Conservation (phyloP, 306 rosid species). For the Erythrophleum fordii region DNA sequence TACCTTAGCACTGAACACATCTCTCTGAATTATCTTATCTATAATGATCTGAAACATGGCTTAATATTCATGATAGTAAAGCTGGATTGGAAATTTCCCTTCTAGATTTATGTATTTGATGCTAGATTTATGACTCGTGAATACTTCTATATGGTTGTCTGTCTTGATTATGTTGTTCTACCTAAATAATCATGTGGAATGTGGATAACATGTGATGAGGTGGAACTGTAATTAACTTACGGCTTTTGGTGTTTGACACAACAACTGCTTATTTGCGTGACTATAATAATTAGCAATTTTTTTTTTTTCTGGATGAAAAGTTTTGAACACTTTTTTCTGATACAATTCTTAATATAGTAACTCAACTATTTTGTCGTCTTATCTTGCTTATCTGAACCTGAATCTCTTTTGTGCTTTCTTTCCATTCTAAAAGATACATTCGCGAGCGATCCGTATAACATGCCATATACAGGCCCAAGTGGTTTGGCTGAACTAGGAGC, state of each 20-base stretch:
- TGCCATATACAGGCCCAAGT: neutral
- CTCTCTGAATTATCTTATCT: neutral
- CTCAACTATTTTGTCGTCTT: neutral
- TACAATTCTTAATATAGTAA: neutral
- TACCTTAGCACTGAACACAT: neutral
- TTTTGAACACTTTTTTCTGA: neutral
- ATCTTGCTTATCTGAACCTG: neutral
- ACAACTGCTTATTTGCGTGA: neutral
- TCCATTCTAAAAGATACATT: neutral
- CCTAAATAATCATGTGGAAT: slow-evolving; percentile 1
- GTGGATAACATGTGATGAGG: neutral
- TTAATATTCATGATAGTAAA: neutral
- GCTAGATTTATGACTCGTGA: neutral
- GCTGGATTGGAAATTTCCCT: neutral
- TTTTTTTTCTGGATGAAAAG: neutral
- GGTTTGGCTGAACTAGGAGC: slow-evolving; percentile 29
- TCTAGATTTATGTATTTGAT: neutral
- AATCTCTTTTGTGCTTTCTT: neutral
- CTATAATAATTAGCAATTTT: neutral
- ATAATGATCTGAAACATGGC: slow-evolving; percentile 7
- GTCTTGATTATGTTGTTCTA: neutral
- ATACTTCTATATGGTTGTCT: neutral
- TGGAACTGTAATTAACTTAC: neutral
- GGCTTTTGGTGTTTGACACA: neutral
- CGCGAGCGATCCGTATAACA: neutral